Evolutionary conservation across 2,329 filamentous ascomycete genomes (phyloP).

Genomic region (Podosphaera fusca): DNA sequence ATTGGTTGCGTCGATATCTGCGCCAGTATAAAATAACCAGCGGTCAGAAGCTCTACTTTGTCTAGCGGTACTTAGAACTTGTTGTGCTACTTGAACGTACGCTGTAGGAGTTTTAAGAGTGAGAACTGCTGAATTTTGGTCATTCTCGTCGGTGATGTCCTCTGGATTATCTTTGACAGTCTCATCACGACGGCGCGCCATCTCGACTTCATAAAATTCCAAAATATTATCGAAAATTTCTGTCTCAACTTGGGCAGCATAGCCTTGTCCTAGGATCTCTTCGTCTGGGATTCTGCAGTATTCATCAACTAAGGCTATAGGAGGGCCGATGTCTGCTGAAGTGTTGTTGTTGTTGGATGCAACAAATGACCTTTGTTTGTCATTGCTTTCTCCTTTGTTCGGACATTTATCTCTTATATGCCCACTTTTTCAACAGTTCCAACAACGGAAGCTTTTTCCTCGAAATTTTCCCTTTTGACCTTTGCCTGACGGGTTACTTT

Average conservation of each 20-base stretch:
- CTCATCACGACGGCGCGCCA: background rate
- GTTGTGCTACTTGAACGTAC: too few species aligned
- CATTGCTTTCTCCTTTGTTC: background rate
- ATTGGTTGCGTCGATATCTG: background rate
- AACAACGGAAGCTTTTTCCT: background rate
- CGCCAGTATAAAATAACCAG: background rate
- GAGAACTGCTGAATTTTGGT: too few species aligned
- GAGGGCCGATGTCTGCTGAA: background rate
- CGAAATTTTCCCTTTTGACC: background rate
- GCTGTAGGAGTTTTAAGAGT: too few species aligned
- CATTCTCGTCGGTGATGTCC: too few species aligned
- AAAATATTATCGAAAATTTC: background rate
- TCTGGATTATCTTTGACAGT: background rate
- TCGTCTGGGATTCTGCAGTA: background rate
- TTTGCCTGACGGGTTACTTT: background rate
- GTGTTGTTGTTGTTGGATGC: background rate
- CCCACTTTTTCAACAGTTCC: background rate
- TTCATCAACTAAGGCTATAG: background rate
- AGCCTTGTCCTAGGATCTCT: background rate
- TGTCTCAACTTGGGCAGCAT: background rate
- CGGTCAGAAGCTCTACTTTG: background rate
- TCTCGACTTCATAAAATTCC: background rate
- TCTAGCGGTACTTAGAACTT: too few species aligned
- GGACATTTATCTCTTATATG: background rate
- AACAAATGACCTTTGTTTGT: too few species aligned